These are phyloP conservation scores for Gloeostereum incarnatum DNA, from an alignment of 768 basidiomycete species.

Conservation along the genomic window DNA sequence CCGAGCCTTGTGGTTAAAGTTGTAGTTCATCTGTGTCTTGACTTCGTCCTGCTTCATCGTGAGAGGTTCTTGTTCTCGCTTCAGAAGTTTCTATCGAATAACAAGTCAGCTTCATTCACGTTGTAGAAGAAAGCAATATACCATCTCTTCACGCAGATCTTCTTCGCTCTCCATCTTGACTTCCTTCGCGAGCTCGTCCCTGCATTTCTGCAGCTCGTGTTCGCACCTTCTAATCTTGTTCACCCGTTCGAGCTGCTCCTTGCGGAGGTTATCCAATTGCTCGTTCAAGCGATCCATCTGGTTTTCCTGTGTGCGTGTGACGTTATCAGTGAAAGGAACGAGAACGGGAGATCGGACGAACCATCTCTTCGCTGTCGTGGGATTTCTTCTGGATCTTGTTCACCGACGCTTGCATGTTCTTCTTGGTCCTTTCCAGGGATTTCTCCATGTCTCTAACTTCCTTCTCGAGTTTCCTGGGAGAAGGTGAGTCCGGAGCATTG, in stretches of 20 bases:
- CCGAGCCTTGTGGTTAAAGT: constrained; percentile 11
- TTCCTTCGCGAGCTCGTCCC: constrained; percentile 40
- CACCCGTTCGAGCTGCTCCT: constrained; percentile 49
- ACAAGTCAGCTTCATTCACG: not conserved
- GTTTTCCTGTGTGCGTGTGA: constrained; percentile 33
- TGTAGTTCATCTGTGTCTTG: constrained; percentile 16
- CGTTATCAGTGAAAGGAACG: not conserved
- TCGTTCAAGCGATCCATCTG: constrained; percentile 39
- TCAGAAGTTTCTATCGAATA: constrained; percentile 14
- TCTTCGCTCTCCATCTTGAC: constrained; percentile 39
- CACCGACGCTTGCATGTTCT: constrained; percentile 40
- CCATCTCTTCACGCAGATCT: constrained; percentile 34
- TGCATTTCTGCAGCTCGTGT: constrained; percentile 34
- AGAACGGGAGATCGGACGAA: constrained; percentile 17
- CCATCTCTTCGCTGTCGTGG: constrained; percentile 42
- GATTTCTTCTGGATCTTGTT: constrained; percentile 38
- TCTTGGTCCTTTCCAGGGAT: constrained; percentile 45
- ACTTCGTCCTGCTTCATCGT: not conserved
- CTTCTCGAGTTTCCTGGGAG: constrained; percentile 36
- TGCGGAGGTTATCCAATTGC: constrained; percentile 46
- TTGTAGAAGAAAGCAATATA: constrained; percentile 17
- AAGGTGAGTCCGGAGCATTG: not conserved
- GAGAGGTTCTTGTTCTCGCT: constrained; percentile 14
- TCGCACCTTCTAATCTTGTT: constrained; percentile 47
- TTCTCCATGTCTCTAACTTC: constrained; percentile 37